Percentiles rank a stretch among this genome's conserved stretches.
These are phyloP conservation scores for Polyporus tsugae DNA, from an alignment of 1,284 basidiomycete genomes.

Conservation along the genomic window DNA sequence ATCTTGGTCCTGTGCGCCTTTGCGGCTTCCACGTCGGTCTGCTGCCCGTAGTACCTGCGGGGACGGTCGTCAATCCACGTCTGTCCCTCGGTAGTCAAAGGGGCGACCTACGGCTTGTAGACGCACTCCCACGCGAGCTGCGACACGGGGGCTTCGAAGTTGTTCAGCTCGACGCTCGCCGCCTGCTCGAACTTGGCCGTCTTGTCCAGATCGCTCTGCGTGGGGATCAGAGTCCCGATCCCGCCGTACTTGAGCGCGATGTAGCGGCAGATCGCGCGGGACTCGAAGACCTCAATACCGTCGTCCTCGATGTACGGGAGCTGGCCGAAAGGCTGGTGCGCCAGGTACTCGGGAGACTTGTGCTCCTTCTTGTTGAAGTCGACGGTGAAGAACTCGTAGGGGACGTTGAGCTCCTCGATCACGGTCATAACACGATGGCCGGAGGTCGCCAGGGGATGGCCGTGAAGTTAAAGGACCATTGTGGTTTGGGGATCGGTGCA, in stretches of 20 bases:
- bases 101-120: background rate
- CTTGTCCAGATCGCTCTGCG: slow-evolving; percentile 41
- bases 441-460: background rate
- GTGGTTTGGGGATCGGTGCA: background rate
- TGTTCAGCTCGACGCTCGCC: slow-evolving; percentile 55
- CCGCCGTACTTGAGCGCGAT: slow-evolving; percentile 52
- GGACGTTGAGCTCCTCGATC: slow-evolving; percentile 58
- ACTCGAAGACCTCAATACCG: slow-evolving; percentile 55
- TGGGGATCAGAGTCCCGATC: slow-evolving; percentile 46
- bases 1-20: background rate
- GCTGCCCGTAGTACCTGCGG: background rate
- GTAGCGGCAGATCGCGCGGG: slow-evolving; percentile 61
- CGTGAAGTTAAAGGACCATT: slow-evolving; percentile 63
- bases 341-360: slow-evolving; percentile 52
- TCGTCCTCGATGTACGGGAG: slow-evolving; percentile 67
- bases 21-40: background rate
- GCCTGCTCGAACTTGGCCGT: slow-evolving; percentile 64
- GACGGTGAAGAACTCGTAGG: slow-evolving; percentile 54
- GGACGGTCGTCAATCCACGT: background rate
- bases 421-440: slow-evolving; percentile 34
- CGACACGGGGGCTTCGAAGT: slow-evolving; percentile 50
- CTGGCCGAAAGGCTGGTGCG: slow-evolving; percentile 72
- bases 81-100: background rate
- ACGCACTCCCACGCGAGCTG: background rate
- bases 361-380: slow-evolving; percentile 55